Evolutionary conservation across 2,329 filamentous ascomycete species (phyloP).

Genomic region (Clonostachys sp.): DNA sequence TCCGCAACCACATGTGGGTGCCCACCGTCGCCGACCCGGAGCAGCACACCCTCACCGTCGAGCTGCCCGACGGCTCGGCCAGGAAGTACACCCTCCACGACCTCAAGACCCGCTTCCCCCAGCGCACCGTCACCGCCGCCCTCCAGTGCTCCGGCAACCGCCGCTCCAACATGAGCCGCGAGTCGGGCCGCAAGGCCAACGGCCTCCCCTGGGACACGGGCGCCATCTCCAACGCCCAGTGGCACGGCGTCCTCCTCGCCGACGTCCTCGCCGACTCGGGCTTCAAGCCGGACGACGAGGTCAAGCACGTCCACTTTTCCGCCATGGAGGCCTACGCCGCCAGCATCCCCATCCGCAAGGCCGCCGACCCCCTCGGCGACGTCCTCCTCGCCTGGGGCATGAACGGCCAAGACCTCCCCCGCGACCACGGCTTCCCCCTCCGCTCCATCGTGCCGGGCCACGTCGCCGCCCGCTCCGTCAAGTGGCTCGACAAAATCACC

Average conservation of each 20-base stretch:
- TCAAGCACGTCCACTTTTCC: conserved; percentile 51
- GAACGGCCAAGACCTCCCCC: conserved; percentile 59
- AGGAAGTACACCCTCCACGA: conserved; percentile 49
- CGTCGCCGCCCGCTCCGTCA: conserved; percentile 63
- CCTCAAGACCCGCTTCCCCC: conserved; percentile 44
- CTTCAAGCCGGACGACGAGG: conserved; percentile 31
- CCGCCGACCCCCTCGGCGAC: conserved; percentile 55
- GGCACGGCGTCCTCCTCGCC: conserved; percentile 50
- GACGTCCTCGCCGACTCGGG: conserved; percentile 55
- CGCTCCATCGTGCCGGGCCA: conserved; percentile 59
- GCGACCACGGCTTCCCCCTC: conserved; percentile 63
- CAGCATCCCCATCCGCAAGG: conserved; percentile 55
- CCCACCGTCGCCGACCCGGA: conserved; percentile 35
- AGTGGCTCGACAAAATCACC: conserved; percentile 62
- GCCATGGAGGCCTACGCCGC: conserved; percentile 57
- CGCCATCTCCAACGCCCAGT: conserved; percentile 56
- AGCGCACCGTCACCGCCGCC: conserved; percentile 46
- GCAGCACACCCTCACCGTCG: conserved; percentile 44
- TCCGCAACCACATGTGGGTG: conserved; percentile 62
- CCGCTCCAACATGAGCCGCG: conserved; percentile 51
- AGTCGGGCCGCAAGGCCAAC: conserved; percentile 38
- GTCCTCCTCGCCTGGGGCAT: conserved; percentile 64
- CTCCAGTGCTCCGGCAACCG: conserved; percentile 60
- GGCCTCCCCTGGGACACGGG: conserved; percentile 57
- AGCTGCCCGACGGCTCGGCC: conserved; percentile 48